phyloP scores from a whole-genome alignment of 1,284 basidiomycete genomes.

The Pterulicium gracile region DNA sequence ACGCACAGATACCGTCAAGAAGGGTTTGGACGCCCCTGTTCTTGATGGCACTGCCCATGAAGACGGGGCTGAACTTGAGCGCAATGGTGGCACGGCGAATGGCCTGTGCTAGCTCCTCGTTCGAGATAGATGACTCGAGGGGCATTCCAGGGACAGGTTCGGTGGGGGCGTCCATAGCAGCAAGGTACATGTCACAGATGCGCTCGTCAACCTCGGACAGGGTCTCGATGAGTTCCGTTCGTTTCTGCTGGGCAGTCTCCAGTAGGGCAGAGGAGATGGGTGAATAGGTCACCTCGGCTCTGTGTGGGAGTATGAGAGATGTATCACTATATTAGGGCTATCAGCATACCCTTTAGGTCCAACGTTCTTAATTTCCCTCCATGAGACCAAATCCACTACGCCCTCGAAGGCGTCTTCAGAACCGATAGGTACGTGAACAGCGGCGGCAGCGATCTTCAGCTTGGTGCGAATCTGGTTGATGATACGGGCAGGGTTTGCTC shows the following conservation, averaged over 20 bases:
- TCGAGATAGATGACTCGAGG: constrained; percentile 75
- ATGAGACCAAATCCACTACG: constrained; percentile 89
- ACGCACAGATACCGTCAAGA: constrained; percentile 92
- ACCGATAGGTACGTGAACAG: constrained; percentile 96
- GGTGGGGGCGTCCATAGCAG: constrained; percentile 69
- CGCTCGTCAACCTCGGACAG: constrained; percentile 95
- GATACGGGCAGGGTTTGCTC: constrained; percentile 95
- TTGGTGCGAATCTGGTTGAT: constrained; percentile 89
- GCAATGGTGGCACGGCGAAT: constrained; percentile 84
- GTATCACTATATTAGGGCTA: constrained; percentile 1
- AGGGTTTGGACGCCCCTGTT: constrained; percentile 95
- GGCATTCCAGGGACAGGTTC: constrained; percentile 78
- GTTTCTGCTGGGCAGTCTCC: constrained; percentile 72
- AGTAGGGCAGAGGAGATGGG: constrained; percentile 78
- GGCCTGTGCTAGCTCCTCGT: constrained; percentile 70
- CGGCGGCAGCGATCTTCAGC: constrained; percentile 86
- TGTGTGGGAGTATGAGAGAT: constrained; percentile 22
- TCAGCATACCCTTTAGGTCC: constrained; percentile 81
- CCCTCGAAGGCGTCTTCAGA: constrained; percentile 83
- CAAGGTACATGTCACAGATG: constrained; percentile 86
- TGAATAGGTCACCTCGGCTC: constrained; percentile 71
- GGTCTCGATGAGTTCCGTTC: constrained; percentile 87
- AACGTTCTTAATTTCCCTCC: constrained; percentile 93
- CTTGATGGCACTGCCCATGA: constrained; percentile 96
- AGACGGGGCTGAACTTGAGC: constrained; percentile 93